Conservation (phyloP, 2,329 filamentous ascomycete genomes). For the Zopfia rhizophila region DNA sequence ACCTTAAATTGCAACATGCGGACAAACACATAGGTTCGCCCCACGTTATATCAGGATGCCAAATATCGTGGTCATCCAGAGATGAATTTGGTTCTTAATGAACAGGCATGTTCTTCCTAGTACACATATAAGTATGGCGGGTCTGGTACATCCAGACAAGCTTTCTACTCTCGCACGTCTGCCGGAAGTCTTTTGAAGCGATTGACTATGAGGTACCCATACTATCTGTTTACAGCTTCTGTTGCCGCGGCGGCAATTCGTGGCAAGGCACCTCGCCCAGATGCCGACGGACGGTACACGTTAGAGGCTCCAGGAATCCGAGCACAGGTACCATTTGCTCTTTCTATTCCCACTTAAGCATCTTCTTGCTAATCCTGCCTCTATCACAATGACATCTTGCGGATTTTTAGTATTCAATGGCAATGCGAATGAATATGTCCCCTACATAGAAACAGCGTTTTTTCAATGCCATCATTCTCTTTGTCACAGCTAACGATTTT, state of each 20-base stretch:
- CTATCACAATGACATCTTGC: neutral
- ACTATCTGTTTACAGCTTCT: slow-evolving; percentile 29
- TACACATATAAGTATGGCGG: slow-evolving; percentile 26
- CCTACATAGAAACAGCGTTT: too few relatives aligned
- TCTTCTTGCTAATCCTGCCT: too few relatives aligned
- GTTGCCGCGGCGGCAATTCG: slow-evolving; percentile 20
- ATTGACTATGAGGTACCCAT: slow-evolving; percentile 34
- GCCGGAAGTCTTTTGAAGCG: slow-evolving; percentile 3
- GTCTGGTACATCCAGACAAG: slow-evolving; percentile 3
- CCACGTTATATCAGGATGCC: slow-evolving; percentile 27
- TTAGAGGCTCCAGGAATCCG: slow-evolving; percentile 42
- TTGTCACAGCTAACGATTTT: too few relatives aligned
- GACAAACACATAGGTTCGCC: slow-evolving; percentile 15
- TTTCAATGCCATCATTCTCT: too few relatives aligned
- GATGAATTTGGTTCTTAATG: slow-evolving; percentile 19
- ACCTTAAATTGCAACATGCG: slow-evolving; percentile 27
- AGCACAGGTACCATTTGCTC: slow-evolving; percentile 34
- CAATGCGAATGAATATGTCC: too few relatives aligned
- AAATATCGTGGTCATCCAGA: slow-evolving; percentile 22
- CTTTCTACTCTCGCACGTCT: slow-evolving; percentile 6
- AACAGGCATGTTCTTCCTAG: slow-evolving; percentile 17
- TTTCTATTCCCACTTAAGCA: neutral
- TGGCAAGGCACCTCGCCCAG: slow-evolving; percentile 20
- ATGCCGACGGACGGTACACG: slow-evolving; percentile 43
- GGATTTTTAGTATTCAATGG: too few relatives aligned